Evolutionary conservation across 176 grass and related monocot species (phyloP).

Genomic region (Puccinellia tenuiflora): DNA sequence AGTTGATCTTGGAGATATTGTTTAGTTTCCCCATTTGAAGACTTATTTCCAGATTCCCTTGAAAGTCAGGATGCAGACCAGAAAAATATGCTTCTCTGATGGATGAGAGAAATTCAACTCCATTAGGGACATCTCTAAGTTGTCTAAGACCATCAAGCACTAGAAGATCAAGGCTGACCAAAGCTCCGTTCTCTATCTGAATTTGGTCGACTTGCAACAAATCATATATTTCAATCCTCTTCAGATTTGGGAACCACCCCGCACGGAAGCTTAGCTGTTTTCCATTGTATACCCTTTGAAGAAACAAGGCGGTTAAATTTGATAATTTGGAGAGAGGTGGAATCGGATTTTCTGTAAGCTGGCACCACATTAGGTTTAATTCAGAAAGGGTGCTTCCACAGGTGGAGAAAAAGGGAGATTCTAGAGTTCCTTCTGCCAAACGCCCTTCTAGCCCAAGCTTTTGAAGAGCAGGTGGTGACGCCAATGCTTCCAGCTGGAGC

Average conservation of each 20-base stretch:
- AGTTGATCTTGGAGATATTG: neutral
- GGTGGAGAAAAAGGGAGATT: conserved; percentile 5
- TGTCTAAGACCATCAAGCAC: conserved; percentile 6
- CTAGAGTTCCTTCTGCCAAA: neutral
- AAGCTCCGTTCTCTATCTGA: conserved; percentile 12
- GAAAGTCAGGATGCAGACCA: conserved; percentile 5
- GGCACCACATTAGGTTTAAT: conserved; percentile 14
- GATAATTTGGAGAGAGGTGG: conserved; percentile 3
- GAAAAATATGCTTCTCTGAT: neutral
- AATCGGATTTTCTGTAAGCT: neutral
- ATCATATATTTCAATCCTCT: neutral
- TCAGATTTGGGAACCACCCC: conserved; percentile 23
- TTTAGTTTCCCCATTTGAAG: neutral
- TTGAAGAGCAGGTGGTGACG: neutral
- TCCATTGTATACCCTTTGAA: conserved; percentile 12
- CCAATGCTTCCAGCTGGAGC: conserved; percentile 13
- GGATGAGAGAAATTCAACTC: conserved; percentile 10
- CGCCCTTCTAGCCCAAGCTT: neutral
- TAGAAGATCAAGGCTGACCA: neutral
- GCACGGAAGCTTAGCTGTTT: conserved; percentile 9
- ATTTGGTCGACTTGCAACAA: conserved; percentile 3
- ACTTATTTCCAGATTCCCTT: neutral
- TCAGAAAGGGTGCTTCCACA: neutral
- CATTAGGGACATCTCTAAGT: conserved; percentile 5
- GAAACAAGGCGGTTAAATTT: conserved; percentile 5